Base-by-base conservation (phyloP, 2,329 filamentous ascomycete species). In the Ambrosiella xylebori region DNA sequence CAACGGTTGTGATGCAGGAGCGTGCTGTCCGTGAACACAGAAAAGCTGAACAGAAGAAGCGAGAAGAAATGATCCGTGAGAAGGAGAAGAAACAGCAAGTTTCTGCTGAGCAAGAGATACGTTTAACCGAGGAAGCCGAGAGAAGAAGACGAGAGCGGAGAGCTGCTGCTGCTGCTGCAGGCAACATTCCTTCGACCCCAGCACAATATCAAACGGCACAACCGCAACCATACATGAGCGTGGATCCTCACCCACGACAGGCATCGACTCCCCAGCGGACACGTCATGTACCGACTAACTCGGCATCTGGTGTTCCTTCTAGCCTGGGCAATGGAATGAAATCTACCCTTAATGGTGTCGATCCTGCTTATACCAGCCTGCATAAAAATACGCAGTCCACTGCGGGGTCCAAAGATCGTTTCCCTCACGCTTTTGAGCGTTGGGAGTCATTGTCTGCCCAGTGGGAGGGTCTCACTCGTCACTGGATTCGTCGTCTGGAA, bases 391-490 rank as follows among this genome's bases (percentile, higher is more conserved):
- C 77, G 8, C 59, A 59, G 56, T 49, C 59, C 36, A 12, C 11
- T 41, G 38, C 50, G n/a, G 38, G 49, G 7, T 52, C 59, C 37
- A 60, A 60, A 59, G 87, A 85, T 52, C 83, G 84, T 0, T 97
- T 98, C 63, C 93, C 93, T 0, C 93, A 97, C 70, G 93, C 93
- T 0, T 98, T 98, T 66, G 91, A 98, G 70, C 80, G 93, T 61
- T 98, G 93, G 93, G 93, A 98, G 68, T 91, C 88, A 0, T 73
- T 98, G 2, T 98, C 93, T 0, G 94, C 93, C 5, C 91, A 97
- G 65, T 98, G 93, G 93, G 93, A 98, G 69, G 93, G 93, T 3
- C 76, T 98, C 60, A 97, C 93, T 0, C 91, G 88, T 60, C 97
- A 95, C 71, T 98, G 93, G 91, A 93, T 98, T 63, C 85, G 88